Evolutionary conservation across 495 filamentous ascomycete species (phyloP).

Genomic region (Aspergillus coremiiformis): DNA sequence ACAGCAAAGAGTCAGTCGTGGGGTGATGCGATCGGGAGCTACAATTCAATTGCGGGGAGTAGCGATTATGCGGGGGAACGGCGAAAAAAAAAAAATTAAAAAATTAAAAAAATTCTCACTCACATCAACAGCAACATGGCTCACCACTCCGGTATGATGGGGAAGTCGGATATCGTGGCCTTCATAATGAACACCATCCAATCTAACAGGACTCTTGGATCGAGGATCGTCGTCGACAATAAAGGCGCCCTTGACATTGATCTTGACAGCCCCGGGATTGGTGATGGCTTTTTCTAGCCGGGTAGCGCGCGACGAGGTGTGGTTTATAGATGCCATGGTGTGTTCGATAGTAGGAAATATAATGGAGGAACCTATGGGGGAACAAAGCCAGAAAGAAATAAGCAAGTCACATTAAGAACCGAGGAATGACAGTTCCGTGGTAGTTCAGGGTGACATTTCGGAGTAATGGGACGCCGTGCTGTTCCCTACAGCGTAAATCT

Average conservation of each 20-base stretch:
- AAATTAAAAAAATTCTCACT: slow-evolving; percentile 25
- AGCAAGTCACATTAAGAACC: neutral
- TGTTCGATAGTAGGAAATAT: neutral
- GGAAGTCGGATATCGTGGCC: slow-evolving; percentile 91
- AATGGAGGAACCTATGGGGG: slow-evolving; percentile 1
- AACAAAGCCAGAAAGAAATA: neutral
- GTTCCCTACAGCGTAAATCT: slow-evolving; percentile 45
- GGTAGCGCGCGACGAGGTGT: slow-evolving; percentile 18
- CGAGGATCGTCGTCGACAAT: slow-evolving; percentile 79
- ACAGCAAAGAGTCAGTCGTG: slow-evolving; percentile 17
- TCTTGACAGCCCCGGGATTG: slow-evolving; percentile 78
- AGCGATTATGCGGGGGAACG: slow-evolving; percentile 27
- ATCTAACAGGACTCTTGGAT: slow-evolving; percentile 38
- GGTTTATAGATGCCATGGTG: slow-evolving; percentile 16
- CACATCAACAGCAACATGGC: slow-evolving; percentile 95
- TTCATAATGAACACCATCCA: slow-evolving; percentile 63
- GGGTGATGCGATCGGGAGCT: slow-evolving; percentile 1
- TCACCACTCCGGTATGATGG: slow-evolving; percentile 86
- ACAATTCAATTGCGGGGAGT: slow-evolving; percentile 24
- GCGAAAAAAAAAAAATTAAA: slow-evolving; percentile 11
- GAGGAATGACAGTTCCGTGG: neutral
- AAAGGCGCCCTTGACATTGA: slow-evolving; percentile 93
- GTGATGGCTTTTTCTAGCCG: slow-evolving; percentile 62
- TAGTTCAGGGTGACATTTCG: slow-evolving; percentile 12
- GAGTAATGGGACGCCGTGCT: slow-evolving; percentile 29